Evolutionary conservation across 2,329 filamentous ascomycete genomes (phyloP).

Genomic region (Zymoseptoria pseudotritici): DNA sequence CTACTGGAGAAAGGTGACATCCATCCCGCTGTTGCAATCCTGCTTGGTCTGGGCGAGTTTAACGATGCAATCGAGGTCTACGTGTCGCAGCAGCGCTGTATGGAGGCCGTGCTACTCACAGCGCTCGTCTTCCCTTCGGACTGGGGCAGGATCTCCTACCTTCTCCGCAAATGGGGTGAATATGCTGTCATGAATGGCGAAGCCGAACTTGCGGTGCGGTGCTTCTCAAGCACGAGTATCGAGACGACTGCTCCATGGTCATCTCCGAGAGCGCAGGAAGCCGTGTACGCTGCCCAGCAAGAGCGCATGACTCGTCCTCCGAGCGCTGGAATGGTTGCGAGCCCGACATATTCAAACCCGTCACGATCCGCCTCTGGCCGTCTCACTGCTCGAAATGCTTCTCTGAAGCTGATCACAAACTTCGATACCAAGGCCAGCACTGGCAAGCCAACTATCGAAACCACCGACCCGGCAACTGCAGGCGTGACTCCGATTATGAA

Average conservation of each 20-base stretch:
- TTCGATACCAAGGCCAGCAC: constrained; percentile 65
- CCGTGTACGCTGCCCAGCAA: constrained; percentile 49
- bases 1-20: constrained; percentile 84
- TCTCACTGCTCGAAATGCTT: constrained; percentile 67
- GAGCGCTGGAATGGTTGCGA: constrained; percentile 50
- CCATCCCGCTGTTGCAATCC: constrained; percentile 84
- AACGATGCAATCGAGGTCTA: constrained; percentile 97
- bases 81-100: constrained; percentile 78
- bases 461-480: too few species aligned
- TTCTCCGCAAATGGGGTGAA: constrained; percentile 93
- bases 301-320: constrained; percentile 29
- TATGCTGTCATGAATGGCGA: constrained; percentile 80
- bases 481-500: constrained; percentile 81
- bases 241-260: constrained; percentile 83
- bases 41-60: constrained; percentile 84
- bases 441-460: too few species aligned
- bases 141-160: constrained; percentile 82
- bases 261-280: constrained; percentile 66
- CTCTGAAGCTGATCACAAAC: constrained; percentile 84
- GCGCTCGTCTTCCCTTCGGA: constrained; percentile 75
- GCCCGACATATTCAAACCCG: constrained; percentile 68
- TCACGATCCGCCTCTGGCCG: constrained; percentile 45
- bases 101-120: constrained; percentile 87
- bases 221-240: constrained; percentile 81
- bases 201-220: constrained; percentile 83